Evolutionary conservation across 176 grass and related monocot species (phyloP), one percentile per base, ranked within the genome.

Genomic region (Areca catechu): DNA sequence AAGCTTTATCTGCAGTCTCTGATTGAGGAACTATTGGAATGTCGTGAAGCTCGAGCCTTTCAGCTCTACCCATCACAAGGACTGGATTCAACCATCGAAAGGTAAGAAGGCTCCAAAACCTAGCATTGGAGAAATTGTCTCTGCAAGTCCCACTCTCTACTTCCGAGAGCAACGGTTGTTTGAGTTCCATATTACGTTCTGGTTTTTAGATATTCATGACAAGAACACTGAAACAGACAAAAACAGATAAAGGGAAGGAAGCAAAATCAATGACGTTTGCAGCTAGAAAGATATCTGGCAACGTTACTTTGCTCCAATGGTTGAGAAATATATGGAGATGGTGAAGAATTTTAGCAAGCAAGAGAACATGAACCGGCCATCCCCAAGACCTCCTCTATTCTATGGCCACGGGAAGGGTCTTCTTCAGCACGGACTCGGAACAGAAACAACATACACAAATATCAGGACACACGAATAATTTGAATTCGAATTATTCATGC

Each of bases 61-160:
- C 65, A 29, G n/a, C 74, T 20, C 60, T 50, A 16, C 81, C 89
- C 73, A 77, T 95, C 24, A 80, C 65, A 16, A 95, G 85, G 20
- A 95, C 73, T 2, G 72, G 79, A 50, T 85, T 95, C 57, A 95
- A 58, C 89, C 89, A 95, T 7, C 29, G 75, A 54, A 89, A 95
- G 5, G 81, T 95, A 23, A 95, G 81, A 5, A n/a, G 66, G 54
- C 79, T 85, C 81, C 89, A 95, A 62, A 68, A 77, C 24, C 78
- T 74, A 0, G 85, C 75, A 29, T 15, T 67, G 12, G 80, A 81
- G 62, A 77, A 84, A 28, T 51, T 73, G 15, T 84, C 62, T 24
- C 7, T 66, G 28, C 58, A 60, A 29, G 58, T 64, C 10, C 24
- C 6, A n/a, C n/a, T n/a, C n/a, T n/a, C n/a, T n/a, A n/a, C n/a